These are phyloP conservation scores for Mytilinidion resinicola DNA, from an alignment of 495 filamentous ascomycete species.

Conservation along the genomic window DNA sequence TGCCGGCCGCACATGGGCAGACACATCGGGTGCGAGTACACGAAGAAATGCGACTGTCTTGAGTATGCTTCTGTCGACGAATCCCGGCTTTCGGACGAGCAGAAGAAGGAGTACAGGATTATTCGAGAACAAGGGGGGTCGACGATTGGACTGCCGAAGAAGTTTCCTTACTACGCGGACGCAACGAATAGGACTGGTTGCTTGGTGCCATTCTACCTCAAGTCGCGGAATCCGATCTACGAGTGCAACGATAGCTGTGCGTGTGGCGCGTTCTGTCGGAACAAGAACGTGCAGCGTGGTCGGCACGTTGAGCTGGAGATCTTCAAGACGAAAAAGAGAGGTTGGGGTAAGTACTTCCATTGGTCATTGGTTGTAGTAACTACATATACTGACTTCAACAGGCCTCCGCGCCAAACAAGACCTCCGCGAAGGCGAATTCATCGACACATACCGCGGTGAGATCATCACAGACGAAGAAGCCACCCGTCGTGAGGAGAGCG, in stretches of 20 bases:
- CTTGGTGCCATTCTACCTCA: conserved; percentile 41
- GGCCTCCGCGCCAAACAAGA: conserved; percentile 63
- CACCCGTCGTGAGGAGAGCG: conserved; percentile 52
- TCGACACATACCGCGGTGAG: conserved; percentile 86
- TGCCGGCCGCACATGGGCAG: conserved; percentile 38
- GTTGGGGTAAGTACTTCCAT: conserved; percentile 59
- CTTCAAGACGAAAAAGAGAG: conserved; percentile 69
- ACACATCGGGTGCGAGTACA: conserved; percentile 37
- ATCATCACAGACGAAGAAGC: conserved; percentile 70
- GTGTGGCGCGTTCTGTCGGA: conserved; percentile 64
- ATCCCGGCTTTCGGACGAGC: conserved; percentile 11
- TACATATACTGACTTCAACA: conserved; percentile 22
- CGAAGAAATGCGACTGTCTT: conserved; percentile 34
- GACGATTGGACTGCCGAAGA: conserved; percentile 31
- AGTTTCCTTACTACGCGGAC: conserved; percentile 35
- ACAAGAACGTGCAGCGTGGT: conserved; percentile 74
- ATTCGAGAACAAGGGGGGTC: conserved; percentile 6
- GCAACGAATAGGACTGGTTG: conserved; percentile 14
- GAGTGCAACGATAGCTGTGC: conserved; percentile 74
- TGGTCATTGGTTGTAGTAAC: background rate
- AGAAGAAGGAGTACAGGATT: background rate
- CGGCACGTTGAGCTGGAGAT: conserved; percentile 70
- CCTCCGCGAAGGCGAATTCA: conserved; percentile 72
- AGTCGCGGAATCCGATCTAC: conserved; percentile 59
- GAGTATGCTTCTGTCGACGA: conserved; percentile 38